Percentiles rank a stretch among this genome's conserved stretches.
phyloP scores from a whole-genome alignment of 345 rosid species.

The Pistacia integerrima region DNA sequence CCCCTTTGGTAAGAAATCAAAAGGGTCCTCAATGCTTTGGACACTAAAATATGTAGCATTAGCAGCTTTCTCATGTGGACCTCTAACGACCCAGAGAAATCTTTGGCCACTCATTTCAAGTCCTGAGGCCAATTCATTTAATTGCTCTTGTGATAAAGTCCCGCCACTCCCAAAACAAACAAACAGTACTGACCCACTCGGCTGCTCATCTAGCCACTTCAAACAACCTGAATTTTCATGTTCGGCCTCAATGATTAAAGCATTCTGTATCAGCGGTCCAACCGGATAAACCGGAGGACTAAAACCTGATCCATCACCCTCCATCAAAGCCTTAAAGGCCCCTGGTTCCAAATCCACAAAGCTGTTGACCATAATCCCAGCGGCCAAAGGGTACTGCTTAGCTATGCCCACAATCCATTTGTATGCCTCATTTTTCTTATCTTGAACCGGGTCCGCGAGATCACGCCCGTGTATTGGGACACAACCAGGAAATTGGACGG shows the following conservation, averaged over 20 bases:
- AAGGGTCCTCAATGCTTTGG: constrained; percentile 8
- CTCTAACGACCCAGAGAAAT: constrained; percentile 38
- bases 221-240: constrained; percentile 21
- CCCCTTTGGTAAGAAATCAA: constrained; percentile 36
- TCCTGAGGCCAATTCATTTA: constrained; percentile 35
- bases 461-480: constrained; percentile 29
- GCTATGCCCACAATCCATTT: constrained; percentile 13
- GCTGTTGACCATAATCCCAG: constrained; percentile 35
- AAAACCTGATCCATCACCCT: background rate
- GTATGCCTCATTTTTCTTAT: constrained; percentile 25
- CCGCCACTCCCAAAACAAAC: constrained; percentile 46
- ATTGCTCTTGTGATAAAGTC: constrained; percentile 28
- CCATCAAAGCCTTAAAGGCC: constrained; percentile 29
- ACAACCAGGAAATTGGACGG: constrained; percentile 34
- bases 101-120: constrained; percentile 41
- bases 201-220: constrained; percentile 42
- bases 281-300: constrained; percentile 32
- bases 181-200: constrained; percentile 33
- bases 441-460: constrained; percentile 27
- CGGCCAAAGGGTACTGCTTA: constrained; percentile 18
- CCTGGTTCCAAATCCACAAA: constrained; percentile 34
- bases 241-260: background rate
- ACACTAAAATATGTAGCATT: constrained; percentile 24
- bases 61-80: constrained; percentile 23
- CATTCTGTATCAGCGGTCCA: constrained; percentile 27